Evolutionary conservation across 805 yeast genomes (phyloP).

Genomic region (Candida easanensis): DNA sequence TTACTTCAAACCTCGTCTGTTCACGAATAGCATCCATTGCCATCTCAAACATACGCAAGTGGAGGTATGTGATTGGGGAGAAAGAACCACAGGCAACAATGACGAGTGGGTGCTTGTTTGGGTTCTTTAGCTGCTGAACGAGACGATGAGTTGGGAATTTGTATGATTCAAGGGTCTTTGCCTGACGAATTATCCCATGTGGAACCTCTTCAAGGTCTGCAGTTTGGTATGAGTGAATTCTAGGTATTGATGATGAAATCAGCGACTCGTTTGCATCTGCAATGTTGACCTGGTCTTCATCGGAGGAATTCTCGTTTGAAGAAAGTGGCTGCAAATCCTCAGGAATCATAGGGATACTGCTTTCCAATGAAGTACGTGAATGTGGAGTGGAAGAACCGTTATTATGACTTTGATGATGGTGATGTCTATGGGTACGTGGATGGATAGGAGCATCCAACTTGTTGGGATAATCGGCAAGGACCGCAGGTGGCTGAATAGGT

Average conservation of each 20-base stretch:
- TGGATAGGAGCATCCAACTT: conserved; percentile 74
- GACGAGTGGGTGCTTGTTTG: conserved; percentile 82
- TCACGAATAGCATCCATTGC: conserved; percentile 91
- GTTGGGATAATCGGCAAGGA: conserved; percentile 68
- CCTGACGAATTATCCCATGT: conserved; percentile 87
- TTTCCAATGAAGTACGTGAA: conserved; percentile 18
- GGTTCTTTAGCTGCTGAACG: conserved; percentile 64
- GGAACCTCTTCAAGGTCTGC: conserved; percentile 98
- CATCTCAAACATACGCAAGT: conserved; percentile 97
- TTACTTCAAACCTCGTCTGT: conserved; percentile 88
- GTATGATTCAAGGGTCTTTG: conserved; percentile 65
- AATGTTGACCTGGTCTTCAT: conserved; percentile 24
- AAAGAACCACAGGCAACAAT: conserved; percentile 97
- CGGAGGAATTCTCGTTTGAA: conserved; percentile 38
- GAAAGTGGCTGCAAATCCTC: conserved; percentile 58
- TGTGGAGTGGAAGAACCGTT: conserved; percentile 15
- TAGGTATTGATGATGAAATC: conserved; percentile 25
- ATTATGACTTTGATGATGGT: conserved; percentile 15
- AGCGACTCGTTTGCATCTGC: conserved; percentile 16
- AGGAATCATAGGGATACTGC: conserved; percentile 50
- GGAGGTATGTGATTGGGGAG: conserved; percentile 92
- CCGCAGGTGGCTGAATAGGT: conserved; percentile 79
- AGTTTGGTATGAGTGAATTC: conserved; percentile 52
- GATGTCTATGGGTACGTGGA: conserved; percentile 34
- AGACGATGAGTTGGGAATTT: conserved; percentile 86